Evolutionary conservation across 208 protist species (phyloP).

Genomic region (Phytomonas francai): DNA sequence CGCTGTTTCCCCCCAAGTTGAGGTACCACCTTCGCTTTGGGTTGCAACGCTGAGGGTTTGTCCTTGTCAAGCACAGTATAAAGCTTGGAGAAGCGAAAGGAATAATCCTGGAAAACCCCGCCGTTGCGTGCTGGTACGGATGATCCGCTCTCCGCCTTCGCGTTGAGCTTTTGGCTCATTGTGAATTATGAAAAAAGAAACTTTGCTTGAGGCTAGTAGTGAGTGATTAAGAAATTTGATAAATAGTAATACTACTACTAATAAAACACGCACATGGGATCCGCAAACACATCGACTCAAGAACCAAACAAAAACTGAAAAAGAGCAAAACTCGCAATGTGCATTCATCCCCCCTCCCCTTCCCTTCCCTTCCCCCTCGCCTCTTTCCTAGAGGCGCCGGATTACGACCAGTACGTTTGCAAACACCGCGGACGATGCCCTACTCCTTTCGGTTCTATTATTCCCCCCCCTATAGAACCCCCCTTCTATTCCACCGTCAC

Average conservation of each 20-base stretch:
- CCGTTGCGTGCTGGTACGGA: not conserved
- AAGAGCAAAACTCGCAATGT: not conserved
- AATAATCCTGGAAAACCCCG: slow-evolving; percentile 20
- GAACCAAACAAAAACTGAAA: not conserved
- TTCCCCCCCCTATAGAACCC: not conserved
- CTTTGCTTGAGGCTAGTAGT: not conserved
- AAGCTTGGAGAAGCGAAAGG: slow-evolving; percentile 21
- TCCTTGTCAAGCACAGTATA: slow-evolving; percentile 17
- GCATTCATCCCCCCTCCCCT: too few species aligned
- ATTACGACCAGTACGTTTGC: not conserved
- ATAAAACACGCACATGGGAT: not conserved
- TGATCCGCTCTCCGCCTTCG: not conserved
- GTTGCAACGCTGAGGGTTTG: not conserved
- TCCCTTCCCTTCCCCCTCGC: not conserved
- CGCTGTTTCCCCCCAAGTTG: not conserved
- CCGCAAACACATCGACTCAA: not conserved
- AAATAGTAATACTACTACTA: not conserved
- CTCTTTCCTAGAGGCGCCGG: not conserved
- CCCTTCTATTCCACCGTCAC: slow-evolving; percentile 12
- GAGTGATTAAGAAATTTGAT: not conserved
- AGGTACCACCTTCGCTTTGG: not conserved
- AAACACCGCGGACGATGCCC: not conserved
- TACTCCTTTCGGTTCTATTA: not conserved
- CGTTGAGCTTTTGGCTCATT: not conserved
- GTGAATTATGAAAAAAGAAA: not conserved